These are phyloP conservation scores for Leishmania gerbilli DNA, from an alignment of 208 protist species.

Conservation along the genomic window DNA sequence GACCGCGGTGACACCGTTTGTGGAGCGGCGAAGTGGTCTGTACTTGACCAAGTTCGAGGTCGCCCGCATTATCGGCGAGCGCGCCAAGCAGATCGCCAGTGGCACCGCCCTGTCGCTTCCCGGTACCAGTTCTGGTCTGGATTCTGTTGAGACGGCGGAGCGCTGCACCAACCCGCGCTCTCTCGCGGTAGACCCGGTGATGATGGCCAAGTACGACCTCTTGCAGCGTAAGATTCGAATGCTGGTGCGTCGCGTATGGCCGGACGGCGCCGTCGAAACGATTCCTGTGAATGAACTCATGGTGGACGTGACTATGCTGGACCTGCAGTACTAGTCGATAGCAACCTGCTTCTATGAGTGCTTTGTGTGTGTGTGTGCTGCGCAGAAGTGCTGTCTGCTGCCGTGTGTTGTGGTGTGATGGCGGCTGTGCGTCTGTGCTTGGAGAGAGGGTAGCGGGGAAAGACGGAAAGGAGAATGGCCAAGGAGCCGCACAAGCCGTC, in stretches of 20 bases:
- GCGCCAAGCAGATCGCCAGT: constrained; percentile 80
- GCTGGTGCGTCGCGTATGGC: constrained; percentile 86
- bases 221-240: constrained; percentile 73
- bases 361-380: background rate
- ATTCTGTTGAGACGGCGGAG: constrained; percentile 60
- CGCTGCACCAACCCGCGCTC: constrained; percentile 72
- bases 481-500: background rate
- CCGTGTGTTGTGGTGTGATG: constrained; percentile 7
- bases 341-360: too few relatives aligned
- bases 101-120: constrained; percentile 49
- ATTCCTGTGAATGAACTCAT: constrained; percentile 82
- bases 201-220: constrained; percentile 87
- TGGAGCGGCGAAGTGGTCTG: constrained; percentile 59
- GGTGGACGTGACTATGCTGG: constrained; percentile 67
- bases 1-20: constrained; percentile 55
- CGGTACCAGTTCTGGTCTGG: constrained; percentile 24
- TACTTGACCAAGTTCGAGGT: constrained; percentile 91
- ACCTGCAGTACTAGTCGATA: constrained; percentile 49
- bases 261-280: constrained; percentile 72
- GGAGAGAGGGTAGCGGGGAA: background rate
- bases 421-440: background rate
- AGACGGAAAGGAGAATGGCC: background rate
- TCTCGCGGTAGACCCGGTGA: constrained; percentile 77
- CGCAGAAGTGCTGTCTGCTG: background rate
- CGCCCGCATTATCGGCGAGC: constrained; percentile 77